These are phyloP conservation scores for Penicillium sp. DNA, from an alignment of 2,329 filamentous ascomycete species.

Conservation along the genomic window DNA sequence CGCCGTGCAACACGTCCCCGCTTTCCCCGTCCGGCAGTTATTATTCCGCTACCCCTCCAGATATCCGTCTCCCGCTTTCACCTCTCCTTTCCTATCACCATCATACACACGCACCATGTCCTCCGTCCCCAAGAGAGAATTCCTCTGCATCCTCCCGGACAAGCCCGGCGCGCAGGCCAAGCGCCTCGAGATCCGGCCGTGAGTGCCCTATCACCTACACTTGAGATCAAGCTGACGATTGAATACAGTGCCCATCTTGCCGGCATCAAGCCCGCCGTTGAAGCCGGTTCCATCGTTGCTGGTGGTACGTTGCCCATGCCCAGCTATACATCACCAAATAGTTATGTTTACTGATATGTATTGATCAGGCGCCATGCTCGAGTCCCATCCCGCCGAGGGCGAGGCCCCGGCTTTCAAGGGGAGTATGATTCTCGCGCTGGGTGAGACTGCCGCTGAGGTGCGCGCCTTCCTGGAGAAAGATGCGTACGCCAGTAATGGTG, in stretches of 20 bases:
- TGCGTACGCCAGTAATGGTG: constrained; percentile 64
- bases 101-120: constrained; percentile 21
- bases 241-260: constrained; percentile 51
- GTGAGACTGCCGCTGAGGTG: constrained; percentile 65
- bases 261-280: constrained; percentile 49
- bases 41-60: constrained; percentile 12
- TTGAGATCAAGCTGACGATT: not conserved
- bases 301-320: constrained; percentile 51
- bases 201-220: constrained; percentile 7
- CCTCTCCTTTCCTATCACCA: constrained; percentile 1
- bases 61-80: constrained; percentile 1
- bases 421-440: constrained; percentile 63
- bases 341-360: not conserved
- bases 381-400: constrained; percentile 60
- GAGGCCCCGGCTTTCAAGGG: constrained; percentile 64
- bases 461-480: constrained; percentile 63
- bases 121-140: constrained; percentile 51
- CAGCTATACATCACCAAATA: not conserved
- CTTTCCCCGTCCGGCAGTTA: constrained; percentile 18
- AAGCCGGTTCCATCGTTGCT: constrained; percentile 57
- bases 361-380: constrained; percentile 59
- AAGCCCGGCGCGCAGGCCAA: constrained; percentile 56
- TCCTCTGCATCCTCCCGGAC: constrained; percentile 65
- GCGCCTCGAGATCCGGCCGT: constrained; percentile 50
- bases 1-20: constrained; percentile 8